phyloP scores from a whole-genome alignment of 164 flowering plant genomes.

The Saururus chinensis region DNA sequence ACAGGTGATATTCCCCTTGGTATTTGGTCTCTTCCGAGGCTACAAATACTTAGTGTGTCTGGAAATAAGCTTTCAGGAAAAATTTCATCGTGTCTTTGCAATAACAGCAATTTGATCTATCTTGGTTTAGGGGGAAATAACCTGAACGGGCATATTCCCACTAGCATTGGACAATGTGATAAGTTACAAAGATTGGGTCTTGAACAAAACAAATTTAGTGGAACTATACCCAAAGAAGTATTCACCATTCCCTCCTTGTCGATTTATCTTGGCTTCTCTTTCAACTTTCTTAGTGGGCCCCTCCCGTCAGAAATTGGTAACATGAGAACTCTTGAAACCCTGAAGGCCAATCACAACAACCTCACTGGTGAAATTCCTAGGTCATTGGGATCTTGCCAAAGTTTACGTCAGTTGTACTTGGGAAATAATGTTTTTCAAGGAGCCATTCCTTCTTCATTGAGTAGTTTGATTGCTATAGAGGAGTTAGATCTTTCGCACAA shows the following conservation, averaged over 20 bases:
- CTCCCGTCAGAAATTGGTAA: conserved; percentile 16
- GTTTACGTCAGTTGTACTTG: background rate
- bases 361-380: conserved; percentile 9
- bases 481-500: conserved; percentile 4
- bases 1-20: conserved; percentile 12
- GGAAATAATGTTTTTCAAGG: background rate
- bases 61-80: background rate
- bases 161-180: conserved; percentile 1
- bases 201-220: conserved; percentile 3
- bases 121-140: conserved; percentile 6
- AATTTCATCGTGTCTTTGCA: conserved; percentile 21
- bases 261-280: background rate
- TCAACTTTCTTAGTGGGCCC: conserved; percentile 13
- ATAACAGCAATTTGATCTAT: conserved; percentile 3
- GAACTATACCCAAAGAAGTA: conserved; percentile 9
- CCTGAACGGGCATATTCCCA: conserved; percentile 16
- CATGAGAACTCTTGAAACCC: conserved; percentile 1
- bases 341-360: conserved; percentile 7
- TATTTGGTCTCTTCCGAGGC: conserved; percentile 1
- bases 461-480: background rate
- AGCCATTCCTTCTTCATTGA: background rate
- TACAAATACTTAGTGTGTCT: background rate
- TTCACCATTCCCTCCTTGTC: background rate
- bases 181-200: conserved; percentile 2
- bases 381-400: background rate